Conservation (phyloP, 2,329 filamentous ascomycete species). For the Ophiostoma sp. region DNA sequence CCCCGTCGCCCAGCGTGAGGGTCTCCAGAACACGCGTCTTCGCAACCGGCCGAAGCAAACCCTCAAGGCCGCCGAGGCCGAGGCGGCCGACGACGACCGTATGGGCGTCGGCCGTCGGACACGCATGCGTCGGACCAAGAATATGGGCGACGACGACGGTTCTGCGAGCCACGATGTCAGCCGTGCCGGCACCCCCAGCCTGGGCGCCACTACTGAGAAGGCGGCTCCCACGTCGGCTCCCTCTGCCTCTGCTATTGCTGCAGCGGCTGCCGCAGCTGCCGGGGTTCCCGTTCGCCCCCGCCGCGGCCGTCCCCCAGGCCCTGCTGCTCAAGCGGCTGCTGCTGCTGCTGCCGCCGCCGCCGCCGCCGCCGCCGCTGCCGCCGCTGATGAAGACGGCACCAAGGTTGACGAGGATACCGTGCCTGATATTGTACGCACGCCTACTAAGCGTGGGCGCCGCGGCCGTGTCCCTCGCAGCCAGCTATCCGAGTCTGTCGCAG, state of each 20-base stretch:
- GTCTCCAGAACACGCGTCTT: slow-evolving; percentile 49
- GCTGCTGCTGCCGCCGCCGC: slow-evolving; percentile 16
- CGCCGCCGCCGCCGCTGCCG: neutral
- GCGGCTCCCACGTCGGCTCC: slow-evolving; percentile 38
- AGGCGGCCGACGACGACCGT: slow-evolving; percentile 37
- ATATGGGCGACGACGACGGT: slow-evolving; percentile 45
- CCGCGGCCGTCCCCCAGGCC: slow-evolving; percentile 18
- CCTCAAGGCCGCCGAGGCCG: slow-evolving; percentile 53
- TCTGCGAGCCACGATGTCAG: slow-evolving; percentile 45
- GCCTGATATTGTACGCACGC: neutral
- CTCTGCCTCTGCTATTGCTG: slow-evolving; percentile 33
- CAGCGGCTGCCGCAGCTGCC: slow-evolving; percentile 31
- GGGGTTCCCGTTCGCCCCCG: slow-evolving; percentile 17
- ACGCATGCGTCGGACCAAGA: slow-evolving; percentile 40
- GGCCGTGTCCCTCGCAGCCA: slow-evolving; percentile 24
- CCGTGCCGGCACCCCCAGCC: slow-evolving; percentile 47
- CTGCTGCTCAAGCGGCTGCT: slow-evolving; percentile 11
- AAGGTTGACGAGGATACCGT: slow-evolving; percentile 13
- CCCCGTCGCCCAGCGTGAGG: slow-evolving; percentile 51
- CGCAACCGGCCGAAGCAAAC: slow-evolving; percentile 55
- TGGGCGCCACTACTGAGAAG: slow-evolving; percentile 29
- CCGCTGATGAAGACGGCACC: slow-evolving; percentile 2
- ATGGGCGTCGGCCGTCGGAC: slow-evolving; percentile 49
- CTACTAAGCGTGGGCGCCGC: slow-evolving; percentile 25
- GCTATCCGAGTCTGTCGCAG: slow-evolving; percentile 26